Base-by-base conservation (phyloP, 1,284 basidiomycete genomes). In the Athelia psychrophila region DNA sequence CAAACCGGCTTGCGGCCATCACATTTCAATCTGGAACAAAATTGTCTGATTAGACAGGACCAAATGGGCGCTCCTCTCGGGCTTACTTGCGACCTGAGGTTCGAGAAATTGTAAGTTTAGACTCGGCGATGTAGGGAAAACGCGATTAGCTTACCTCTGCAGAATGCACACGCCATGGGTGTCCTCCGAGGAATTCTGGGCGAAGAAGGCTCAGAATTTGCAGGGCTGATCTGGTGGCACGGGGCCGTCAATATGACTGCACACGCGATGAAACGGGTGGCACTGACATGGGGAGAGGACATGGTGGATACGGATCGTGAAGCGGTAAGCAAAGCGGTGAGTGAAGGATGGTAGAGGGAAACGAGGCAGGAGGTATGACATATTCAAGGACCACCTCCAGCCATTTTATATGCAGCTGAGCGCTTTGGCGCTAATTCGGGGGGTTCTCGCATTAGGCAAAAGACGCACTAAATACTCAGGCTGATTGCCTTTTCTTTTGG, bases 111-210 rank as follows among this genome's bases (percentile, higher is more conserved):
- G 27, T 16, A 45, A 9, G 25, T 23, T 51, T 16, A 22, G 44
- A 44, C 35, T 30, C 8, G 20, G 45, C 47, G 42, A 40, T 44
- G 18, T 32, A 48, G 38, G 42, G 33, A 25, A 48, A 33, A 25
- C 42, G 38, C n/a, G 4, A 24, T n/a, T 47, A 63, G 13, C 5
- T 55, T 60, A 78, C 80, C 76, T 63, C 80, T 67, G 61, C 80
- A 83, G 54, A 82, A 83, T 49, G 75, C 71, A 56, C 80, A 83
- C 19, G 80, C 80, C 78, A 83, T 82, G 1, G 76, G 70, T 0
- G 77, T 80, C 50, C 80, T 63, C 61, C 74, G 73, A 9, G 79
- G 77, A 19, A 72, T 73, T 59, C 77, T 71, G 27, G 72, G 73
- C 18, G 52, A 42, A n/a, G 38, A 42, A 5, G 38, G 38, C 38